Evolutionary conservation across 208 protist species (phyloP), one percentile per base, ranked within the genome.

Genomic region (Acanthamoeba triangularis): DNA sequence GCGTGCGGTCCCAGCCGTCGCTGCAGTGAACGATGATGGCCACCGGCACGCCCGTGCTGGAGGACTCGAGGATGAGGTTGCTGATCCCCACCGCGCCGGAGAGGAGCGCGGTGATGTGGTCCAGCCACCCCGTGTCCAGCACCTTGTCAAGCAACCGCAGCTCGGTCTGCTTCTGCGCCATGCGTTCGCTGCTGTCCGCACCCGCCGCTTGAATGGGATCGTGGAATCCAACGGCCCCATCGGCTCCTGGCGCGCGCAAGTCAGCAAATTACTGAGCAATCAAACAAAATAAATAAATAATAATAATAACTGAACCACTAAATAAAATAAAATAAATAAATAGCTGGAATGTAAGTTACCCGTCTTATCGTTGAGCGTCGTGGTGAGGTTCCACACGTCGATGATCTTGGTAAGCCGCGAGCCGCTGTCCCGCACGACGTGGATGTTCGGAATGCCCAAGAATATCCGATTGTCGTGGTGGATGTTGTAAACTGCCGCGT

Each of bases 1-100:
- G 78, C 41, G 78, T 35, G 98, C 99, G 85, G 98, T 96, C 96
- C 99, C 98, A 98, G 95, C 90, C 61, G 28, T 93, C 56, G 35
- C 56, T 74, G 87, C 87, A 93, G 59, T 93, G 87, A 25, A 76
- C 49, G 25, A 93, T 93, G 65, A 93, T 93, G 37, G 87, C 87
- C 56, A 93, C 87, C 11, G 87, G 87, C 25, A 74, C 41, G 23
- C 87, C 87, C 28, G 87, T 93, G n/a, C 61, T 76, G 25, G 87
- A 93, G 25, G 87, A 93, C 87, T 93, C 87, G 4, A 93, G 54
- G 35, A 93, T 93, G 65, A 93, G 87, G 35, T 93, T 93, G 65
- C 61, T 56, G 56, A 76, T 93, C 6, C 41, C 59, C 25, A 74
- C 61, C 5, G 87, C 87, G 16, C 87, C 87, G 23, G 87, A 69